Base-by-base conservation (phyloP, 1,284 basidiomycete genomes). In the Cronartium quercuum region DNA sequence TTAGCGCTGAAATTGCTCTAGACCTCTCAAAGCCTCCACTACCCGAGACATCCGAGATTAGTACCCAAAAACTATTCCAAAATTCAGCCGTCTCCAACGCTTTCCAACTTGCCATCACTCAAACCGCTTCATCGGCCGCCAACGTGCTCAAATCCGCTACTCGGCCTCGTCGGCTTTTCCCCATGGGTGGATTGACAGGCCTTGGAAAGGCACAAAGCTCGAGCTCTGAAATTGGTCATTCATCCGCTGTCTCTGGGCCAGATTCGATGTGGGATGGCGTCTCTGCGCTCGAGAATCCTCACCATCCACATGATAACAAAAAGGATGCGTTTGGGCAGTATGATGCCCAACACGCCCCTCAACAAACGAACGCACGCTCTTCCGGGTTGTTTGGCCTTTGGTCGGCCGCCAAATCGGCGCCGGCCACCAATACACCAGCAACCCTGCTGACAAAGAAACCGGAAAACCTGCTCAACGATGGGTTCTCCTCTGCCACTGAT, bases 351-450 rank as follows among this genome's bases (percentile, higher is more conserved):
- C 40, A 69, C 40, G 40, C 57, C 7, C 6, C 60, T 29, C 68
- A 71, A 44, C 34, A 24, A 18, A 44, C 47, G n/a, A 60, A 64
- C 41, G 61, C 57, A 41, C 44, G 38, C 24, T 42, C 60, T n/a
- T 4, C 68, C 18, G 41, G 68, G n/a, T 71, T 71, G 62, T 71
- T 71, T 37, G 44, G 68, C 7, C 61, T 61, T 12, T 71, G 68
- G 68, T 29, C 29, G 29, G 37, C 68, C 7, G 61, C 58, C 10
- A 61, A 71, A 64, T 41, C 44, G 15, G 9, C 41, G 38, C 61
- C 61, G 18, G 0, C 37, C 24, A 29, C 68, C 1, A 63, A 35
- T 35, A 51, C 68, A 41, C 42, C 68, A 15, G 68, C n/a, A 15
- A 63, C 68, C 12, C 41, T 42, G 47, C 35, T 60, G 15, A 60